Conservation (phyloP, 495 filamentous ascomycete genomes). For the Barbatosphaeria neglecta region DNA sequence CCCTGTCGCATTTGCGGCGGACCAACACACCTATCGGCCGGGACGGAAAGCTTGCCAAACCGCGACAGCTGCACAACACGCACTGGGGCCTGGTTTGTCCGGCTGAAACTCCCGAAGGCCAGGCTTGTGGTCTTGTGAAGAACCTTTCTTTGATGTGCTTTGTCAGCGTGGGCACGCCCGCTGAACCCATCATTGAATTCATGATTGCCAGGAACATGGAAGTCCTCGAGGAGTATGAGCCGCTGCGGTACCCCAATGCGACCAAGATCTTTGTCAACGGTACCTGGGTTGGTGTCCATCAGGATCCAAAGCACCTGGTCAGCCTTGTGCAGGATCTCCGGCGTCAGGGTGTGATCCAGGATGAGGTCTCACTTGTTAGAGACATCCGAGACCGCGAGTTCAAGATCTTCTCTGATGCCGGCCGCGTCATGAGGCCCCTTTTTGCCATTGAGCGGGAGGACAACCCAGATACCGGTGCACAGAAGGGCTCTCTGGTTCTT, state of each 20-base stretch:
- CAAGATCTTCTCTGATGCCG: slow-evolving; percentile 96
- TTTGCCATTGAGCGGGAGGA: slow-evolving; percentile 67
- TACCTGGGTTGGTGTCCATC: slow-evolving; percentile 89
- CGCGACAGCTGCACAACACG: slow-evolving; percentile 94
- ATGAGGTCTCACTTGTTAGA: slow-evolving; percentile 83
- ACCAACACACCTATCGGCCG: slow-evolving; percentile 97
- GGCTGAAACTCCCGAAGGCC: slow-evolving; percentile 95
- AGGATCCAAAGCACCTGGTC: slow-evolving; percentile 71
- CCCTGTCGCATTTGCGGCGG: slow-evolving; percentile 85
- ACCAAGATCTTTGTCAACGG: slow-evolving; percentile 98
- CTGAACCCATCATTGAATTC: slow-evolving; percentile 84
- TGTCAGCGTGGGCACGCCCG: slow-evolving; percentile 83
- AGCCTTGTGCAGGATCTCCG: slow-evolving; percentile 65
- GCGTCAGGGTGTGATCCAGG: slow-evolving; percentile 62
- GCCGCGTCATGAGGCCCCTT: slow-evolving; percentile 82
- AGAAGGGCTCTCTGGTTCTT: slow-evolving; percentile 66
- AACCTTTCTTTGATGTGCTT: slow-evolving; percentile 97
- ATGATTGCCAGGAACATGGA: slow-evolving; percentile 94
- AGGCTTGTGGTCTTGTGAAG: slow-evolving; percentile 97
- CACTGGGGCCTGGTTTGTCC: slow-evolving; percentile 98
- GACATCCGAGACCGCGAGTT: slow-evolving; percentile 96
- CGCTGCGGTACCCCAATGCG: slow-evolving; percentile 72
- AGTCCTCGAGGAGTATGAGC: slow-evolving; percentile 90
- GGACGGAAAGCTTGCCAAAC: slow-evolving; percentile 97
- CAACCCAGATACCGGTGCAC: slow-evolving; percentile 53